A percentile compares a stretch with the other conserved stretches of the same genome.
phyloP scores from a whole-genome alignment of 306 rosid species.

The Lupinus albus region DNA sequence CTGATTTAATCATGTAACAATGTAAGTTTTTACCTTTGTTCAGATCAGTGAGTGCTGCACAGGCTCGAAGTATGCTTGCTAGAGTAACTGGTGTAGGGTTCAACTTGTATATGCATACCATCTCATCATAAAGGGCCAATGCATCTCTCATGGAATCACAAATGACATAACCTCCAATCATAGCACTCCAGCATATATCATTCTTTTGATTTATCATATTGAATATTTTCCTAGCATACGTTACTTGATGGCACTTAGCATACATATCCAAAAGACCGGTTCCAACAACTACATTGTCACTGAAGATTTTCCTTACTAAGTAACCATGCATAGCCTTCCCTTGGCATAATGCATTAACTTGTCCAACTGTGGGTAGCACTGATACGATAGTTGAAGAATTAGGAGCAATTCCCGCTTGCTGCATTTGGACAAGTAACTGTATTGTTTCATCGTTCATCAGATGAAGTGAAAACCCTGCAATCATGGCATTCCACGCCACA shows the following conservation, averaged over 20 bases:
- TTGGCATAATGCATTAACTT: slow-evolving; percentile 43
- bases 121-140: slow-evolving; percentile 49
- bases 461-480: slow-evolving; percentile 49
- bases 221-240: slow-evolving; percentile 46
- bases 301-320: slow-evolving; percentile 43
- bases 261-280: slow-evolving; percentile 62
- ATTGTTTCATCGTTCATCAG: slow-evolving; percentile 33
- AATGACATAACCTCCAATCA: slow-evolving; percentile 57
- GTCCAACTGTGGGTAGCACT: slow-evolving; percentile 47
- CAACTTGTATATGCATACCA: slow-evolving; percentile 40
- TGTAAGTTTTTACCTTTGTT: slow-evolving; percentile 47
- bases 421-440: slow-evolving; percentile 45
- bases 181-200: slow-evolving; percentile 59
- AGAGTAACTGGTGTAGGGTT: slow-evolving; percentile 49
- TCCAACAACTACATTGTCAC: slow-evolving; percentile 43
- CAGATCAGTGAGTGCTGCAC: slow-evolving; percentile 52
- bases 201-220: slow-evolving; percentile 41
- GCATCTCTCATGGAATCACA: slow-evolving; percentile 53
- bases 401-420: slow-evolving; percentile 42
- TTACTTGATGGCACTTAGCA: slow-evolving; percentile 50
- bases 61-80: slow-evolving; percentile 53
- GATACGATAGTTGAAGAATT: slow-evolving; percentile 59
- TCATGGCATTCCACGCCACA: slow-evolving; percentile 58
- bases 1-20: slow-evolving; percentile 46
- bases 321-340: slow-evolving; percentile 53